Evolutionary conservation across 192 early-diverging fungal genomes (phyloP).

Genomic region (Geranomyces variabilis): DNA sequence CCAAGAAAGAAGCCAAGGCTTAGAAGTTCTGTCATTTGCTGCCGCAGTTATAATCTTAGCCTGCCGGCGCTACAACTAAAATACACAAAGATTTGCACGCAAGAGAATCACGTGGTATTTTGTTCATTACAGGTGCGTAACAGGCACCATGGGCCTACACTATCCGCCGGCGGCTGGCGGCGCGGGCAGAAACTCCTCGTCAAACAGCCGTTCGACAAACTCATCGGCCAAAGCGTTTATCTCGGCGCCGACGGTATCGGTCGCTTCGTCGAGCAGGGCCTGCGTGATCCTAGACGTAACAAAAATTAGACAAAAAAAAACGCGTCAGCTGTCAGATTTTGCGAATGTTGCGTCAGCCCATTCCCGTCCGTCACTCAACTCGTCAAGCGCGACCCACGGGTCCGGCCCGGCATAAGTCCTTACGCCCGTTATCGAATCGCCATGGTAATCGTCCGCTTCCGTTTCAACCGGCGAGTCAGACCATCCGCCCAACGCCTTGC

Average conservation of each 20-base stretch:
- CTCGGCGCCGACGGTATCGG: neutral
- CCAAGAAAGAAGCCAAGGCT: too few relatives aligned
- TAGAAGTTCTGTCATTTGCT: too few relatives aligned
- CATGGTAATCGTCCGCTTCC: neutral
- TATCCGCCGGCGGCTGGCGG: too few relatives aligned
- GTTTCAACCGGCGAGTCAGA: neutral
- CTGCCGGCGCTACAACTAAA: too few relatives aligned
- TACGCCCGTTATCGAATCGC: neutral
- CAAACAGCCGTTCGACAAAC: conserved; percentile 19
- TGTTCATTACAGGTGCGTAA: too few relatives aligned
- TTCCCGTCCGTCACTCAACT: neutral
- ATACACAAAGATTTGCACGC: too few relatives aligned
- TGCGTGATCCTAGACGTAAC: conserved; percentile 2
- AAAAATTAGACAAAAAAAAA: neutral
- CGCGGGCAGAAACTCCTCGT: conserved; percentile 7
- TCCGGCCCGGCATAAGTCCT: neutral
- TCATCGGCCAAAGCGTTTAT: neutral
- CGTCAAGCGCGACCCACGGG: neutral
- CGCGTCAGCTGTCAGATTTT: too few relatives aligned
- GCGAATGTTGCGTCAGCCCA: too few relatives aligned
- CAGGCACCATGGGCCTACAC: too few relatives aligned
- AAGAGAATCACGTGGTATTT: too few relatives aligned
- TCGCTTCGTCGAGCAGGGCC: neutral
- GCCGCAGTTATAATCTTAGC: too few relatives aligned
- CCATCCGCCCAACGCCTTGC: neutral